Percentiles rank a stretch among this genome's conserved stretches.
Conservation (phyloP, 2,329 filamentous ascomycete species). For the Aspergillus piperis region DNA sequence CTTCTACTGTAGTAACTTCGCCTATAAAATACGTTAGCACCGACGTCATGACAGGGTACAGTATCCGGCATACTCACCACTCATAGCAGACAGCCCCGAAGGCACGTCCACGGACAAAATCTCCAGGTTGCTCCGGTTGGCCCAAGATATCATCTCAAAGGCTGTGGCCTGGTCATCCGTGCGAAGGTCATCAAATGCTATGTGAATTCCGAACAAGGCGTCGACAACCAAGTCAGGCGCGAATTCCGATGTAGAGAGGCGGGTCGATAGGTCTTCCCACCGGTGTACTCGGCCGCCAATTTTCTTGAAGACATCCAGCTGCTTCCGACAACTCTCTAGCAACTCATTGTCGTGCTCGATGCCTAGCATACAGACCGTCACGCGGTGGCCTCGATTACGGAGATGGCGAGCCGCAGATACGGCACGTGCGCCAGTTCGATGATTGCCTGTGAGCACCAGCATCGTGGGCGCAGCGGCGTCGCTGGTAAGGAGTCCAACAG, state of each 20-base stretch:
- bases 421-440: constrained; percentile 81
- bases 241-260: constrained; percentile 56
- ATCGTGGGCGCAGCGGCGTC: constrained; percentile 57
- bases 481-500: constrained; percentile 69
- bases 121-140: constrained; percentile 80
- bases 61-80: constrained; percentile 64
- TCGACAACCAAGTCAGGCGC: constrained; percentile 83
- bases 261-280: constrained; percentile 60
- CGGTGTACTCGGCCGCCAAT: constrained; percentile 73
- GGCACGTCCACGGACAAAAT: constrained; percentile 89
- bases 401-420: constrained; percentile 85
- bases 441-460: constrained; percentile 91
- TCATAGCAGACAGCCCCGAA: constrained; percentile 79
- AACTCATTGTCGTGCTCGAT: constrained; percentile 80
- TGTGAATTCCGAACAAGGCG: constrained; percentile 80
- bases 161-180: constrained; percentile 79
- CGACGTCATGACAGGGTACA: not conserved
- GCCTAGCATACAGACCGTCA: constrained; percentile 81
- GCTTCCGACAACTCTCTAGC: constrained; percentile 75
- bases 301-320: constrained; percentile 80
- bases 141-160: constrained; percentile 90
- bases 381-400: constrained; percentile 76
- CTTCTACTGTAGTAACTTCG: constrained; percentile 64
- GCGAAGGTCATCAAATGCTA: constrained; percentile 84
- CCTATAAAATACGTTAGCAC: constrained; percentile 38